Evolutionary conservation across 2,329 filamentous ascomycete species (phyloP), one percentile per base, ranked within the genome.

Genomic region (Aspergillus pseudoviridinutans): DNA sequence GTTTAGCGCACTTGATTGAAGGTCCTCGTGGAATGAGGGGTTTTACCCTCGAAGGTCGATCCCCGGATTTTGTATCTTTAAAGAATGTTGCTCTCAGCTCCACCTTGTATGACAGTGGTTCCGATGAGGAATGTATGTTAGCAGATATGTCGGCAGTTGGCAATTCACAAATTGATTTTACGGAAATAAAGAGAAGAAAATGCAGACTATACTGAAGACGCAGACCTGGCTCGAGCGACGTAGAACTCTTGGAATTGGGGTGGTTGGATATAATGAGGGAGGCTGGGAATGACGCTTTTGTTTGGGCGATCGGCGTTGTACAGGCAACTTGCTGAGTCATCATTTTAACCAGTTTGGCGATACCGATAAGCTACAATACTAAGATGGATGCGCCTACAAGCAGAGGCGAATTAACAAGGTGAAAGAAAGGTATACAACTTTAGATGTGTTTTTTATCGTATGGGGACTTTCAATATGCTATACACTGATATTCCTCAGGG

Each of bases 201-300:
- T 28, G 22, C 24, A 52, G 29, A 58, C 56, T 59, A 44, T 51
- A 47, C 61, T 56, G 56, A 38, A 59, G 57, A 59, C 55, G 51
- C 50, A 50, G 51, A 17, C 42, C 25, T 49, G 22, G 38, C 28
- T 51, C 51, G 38, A 49, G 32, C 32, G 14, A 35, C 32, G 32
- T 35, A 35, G 32, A 42, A 50, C 44, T 50, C 53, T 59, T 54
- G 53, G 66, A 74, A 74, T 61, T 69, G 66, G 58, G 71, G 72
- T 71, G 72, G 72, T 73, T 74, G 72, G 68, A 67, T 63, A 56
- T 63, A 63, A 60, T 60, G 49, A 24, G 58, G 58, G 68, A 73
- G 72, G 72, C 70, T 74, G 71, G 72, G 71, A 57, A 61, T 61
- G 58, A 59, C 66, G 66, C 65, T 41, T 58, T 65, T 71, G 68